phyloP scores from a whole-genome alignment of 768 basidiomycete species.

The Phylloporus sp. region DNA sequence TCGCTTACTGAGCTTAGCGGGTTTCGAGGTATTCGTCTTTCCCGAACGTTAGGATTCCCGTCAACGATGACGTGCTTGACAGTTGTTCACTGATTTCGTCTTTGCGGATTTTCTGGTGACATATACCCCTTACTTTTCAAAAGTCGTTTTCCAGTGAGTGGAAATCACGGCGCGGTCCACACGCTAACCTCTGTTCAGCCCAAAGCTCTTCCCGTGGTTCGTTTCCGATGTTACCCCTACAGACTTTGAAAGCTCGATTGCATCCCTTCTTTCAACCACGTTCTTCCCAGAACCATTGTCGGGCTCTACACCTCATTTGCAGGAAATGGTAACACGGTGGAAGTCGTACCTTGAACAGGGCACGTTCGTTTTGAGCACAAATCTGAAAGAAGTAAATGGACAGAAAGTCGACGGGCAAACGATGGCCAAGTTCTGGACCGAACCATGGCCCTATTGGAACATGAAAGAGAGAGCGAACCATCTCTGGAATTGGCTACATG shows the following conservation, averaged over 20 bases:
- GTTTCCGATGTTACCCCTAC: constrained; percentile 89
- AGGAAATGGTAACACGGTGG: constrained; percentile 68
- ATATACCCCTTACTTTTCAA: constrained; percentile 74
- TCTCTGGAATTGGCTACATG: constrained; percentile 47
- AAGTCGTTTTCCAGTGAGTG: constrained; percentile 86
- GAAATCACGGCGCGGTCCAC: neutral
- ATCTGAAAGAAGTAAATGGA: constrained; percentile 25
- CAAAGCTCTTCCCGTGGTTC: constrained; percentile 96
- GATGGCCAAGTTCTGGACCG: constrained; percentile 62
- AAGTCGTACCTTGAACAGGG: constrained; percentile 61
- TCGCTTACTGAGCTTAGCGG: constrained; percentile 47
- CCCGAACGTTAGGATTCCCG: neutral
- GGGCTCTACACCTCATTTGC: constrained; percentile 44
- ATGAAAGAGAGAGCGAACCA: constrained; percentile 49
- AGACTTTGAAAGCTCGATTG: constrained; percentile 66
- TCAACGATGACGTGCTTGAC: neutral
- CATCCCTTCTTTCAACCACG: constrained; percentile 47
- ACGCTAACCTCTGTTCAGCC: constrained; percentile 42
- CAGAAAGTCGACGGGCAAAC: constrained; percentile 23
- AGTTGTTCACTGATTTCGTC: constrained; percentile 92
- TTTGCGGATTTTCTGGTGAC: constrained; percentile 92
- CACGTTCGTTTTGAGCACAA: constrained; percentile 58
- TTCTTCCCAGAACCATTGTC: constrained; percentile 49
- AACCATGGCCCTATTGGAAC: constrained; percentile 72
- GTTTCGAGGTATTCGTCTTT: constrained; percentile 68